Base-by-base conservation (phyloP, 2,329 filamentous ascomycete genomes). In the Nannizziopsis barbatae region DNA sequence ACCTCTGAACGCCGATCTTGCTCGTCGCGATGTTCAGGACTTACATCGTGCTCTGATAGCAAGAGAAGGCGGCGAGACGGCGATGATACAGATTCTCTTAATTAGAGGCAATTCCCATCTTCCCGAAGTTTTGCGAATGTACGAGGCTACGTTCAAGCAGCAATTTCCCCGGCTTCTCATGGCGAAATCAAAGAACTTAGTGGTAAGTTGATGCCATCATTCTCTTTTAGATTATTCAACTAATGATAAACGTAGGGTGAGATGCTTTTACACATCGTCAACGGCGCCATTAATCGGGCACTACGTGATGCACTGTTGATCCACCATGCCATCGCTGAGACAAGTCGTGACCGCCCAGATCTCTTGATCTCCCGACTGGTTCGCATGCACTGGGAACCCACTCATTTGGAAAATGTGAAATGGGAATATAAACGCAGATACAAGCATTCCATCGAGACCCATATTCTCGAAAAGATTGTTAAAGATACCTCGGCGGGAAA, bases 281-380 rank as follows among this genome's bases (percentile, higher is more conserved):
- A 96, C 68, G 92, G 92, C 59, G 81, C 94, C 50, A 94, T 96
- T 71, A 96, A 96, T 70, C 85, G 85, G 51, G 89, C 92, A 5
- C 87, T 94, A 53, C 86, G 92, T 48, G 92, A 96, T 65, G 87
- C 90, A 2, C 76, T 95, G 33, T 80, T 96, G 2, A 74, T 98
- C 1, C 82, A 94, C 65, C 92, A 96, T 69, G 90, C 92, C 1
- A 80, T 96, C 55, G 83, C 81, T 15, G 77, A 83, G 1, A 80
- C 82, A 1, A 78, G 76, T 55, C 78, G 77, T 54, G 85, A 90
- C 60, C 80, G 90, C 27, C 83, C 85, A 40, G 90, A 95, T 63
- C 71, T 95, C 42, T 78, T 98, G 44, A 93, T 94, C 54, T 89
- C 84, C 2, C 77, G 92, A 1, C 75, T 96, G 1, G 86, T 95